Conservation (phyloP, 345 rosid species). For the Boechera retrofracta region DNA sequence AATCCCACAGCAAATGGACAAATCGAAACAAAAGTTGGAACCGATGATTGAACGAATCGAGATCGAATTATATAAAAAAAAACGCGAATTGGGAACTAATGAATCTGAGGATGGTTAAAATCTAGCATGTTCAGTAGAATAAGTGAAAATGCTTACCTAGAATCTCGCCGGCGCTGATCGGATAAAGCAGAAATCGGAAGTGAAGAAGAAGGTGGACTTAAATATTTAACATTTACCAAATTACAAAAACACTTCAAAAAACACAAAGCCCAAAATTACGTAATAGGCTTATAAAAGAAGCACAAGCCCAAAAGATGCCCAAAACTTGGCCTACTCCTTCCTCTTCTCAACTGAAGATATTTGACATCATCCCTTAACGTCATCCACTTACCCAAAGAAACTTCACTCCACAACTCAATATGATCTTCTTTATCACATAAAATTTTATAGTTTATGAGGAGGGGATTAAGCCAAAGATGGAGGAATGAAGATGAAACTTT, state of each 20-base stretch:
- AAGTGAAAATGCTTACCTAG: slow-evolving; percentile 37
- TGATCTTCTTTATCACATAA: no score
- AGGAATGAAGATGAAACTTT: no score
- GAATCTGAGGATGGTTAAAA: slow-evolving; percentile 13
- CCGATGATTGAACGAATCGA: slow-evolving; percentile 27
- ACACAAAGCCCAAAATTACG: background rate
- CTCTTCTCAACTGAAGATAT: no score
- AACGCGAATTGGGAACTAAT: slow-evolving; percentile 13
- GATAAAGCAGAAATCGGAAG: slow-evolving; percentile 40
- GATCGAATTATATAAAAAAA: background rate
- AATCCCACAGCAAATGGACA: no score
- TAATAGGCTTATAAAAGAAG: background rate
- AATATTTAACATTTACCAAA: no score
- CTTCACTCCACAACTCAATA: no score
- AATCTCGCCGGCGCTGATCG: slow-evolving; percentile 37
- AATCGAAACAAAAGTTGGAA: slow-evolving; percentile 12
- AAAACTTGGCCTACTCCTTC: no score
- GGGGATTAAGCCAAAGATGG: no score
- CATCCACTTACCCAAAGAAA: no score
- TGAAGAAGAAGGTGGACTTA: background rate
- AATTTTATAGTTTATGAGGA: no score
- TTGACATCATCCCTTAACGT: no score
- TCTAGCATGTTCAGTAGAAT: slow-evolving; percentile 5
- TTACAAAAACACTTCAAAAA: no score
- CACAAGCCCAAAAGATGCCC: background rate